Conservation (phyloP, 2,329 filamentous ascomycete genomes). For the Fusarium camptoceras region DNA sequence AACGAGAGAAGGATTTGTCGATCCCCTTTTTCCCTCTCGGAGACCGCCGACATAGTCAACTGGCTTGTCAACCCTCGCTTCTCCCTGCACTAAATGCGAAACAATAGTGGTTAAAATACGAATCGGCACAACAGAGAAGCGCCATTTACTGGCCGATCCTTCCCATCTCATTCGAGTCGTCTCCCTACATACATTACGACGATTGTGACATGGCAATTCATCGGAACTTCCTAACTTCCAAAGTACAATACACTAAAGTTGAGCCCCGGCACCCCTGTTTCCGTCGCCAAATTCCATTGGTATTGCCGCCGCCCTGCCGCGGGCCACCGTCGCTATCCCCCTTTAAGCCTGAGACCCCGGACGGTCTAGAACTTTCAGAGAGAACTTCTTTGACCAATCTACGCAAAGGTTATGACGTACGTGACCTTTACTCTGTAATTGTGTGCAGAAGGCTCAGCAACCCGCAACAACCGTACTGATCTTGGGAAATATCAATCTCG, state of each 20-base stretch:
- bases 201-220: conserved; percentile 20
- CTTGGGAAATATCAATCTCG: not conserved
- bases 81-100: conserved; percentile 7
- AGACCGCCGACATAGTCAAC: not conserved
- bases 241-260: not conserved
- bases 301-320: conserved; percentile 34
- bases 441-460: not conserved
- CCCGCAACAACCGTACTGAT: not conserved
- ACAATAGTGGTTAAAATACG: conserved; percentile 25
- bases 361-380: conserved; percentile 37
- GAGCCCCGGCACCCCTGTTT: conserved; percentile 8
- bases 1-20: conserved; percentile 25
- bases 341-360: conserved; percentile 25
- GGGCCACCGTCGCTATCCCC: conserved; percentile 14
- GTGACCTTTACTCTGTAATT: conserved; percentile 6
- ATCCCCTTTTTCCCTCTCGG: conserved; percentile 15
- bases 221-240: not conserved
- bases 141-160: conserved; percentile 30
- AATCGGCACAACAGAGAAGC: not conserved
- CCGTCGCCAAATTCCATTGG: conserved; percentile 32
- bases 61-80: not conserved
- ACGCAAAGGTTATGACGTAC: conserved; percentile 24
- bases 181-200: conserved; percentile 30
- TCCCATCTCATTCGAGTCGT: conserved; percentile 16
- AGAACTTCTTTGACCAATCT: conserved; percentile 40